Percentiles rank a stretch among this genome's conserved stretches.
Conservation (phyloP, 352 stramenopile genomes). For the Phytophthora meadii region DNA sequence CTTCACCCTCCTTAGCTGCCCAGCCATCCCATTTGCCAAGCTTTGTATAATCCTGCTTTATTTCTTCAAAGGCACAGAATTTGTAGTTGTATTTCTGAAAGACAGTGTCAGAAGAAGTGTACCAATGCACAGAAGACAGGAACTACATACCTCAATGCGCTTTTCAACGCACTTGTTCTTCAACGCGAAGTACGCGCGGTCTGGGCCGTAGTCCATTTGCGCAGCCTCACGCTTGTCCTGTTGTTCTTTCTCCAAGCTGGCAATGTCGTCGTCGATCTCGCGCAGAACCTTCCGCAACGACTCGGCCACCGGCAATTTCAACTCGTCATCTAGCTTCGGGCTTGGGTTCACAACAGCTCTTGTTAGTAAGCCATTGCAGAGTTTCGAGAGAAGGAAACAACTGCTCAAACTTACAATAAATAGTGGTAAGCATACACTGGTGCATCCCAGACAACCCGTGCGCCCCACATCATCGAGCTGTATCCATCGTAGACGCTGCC, state of each 20-base stretch:
- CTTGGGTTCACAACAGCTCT: constrained; percentile 35
- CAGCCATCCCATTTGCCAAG: constrained; percentile 83
- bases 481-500: constrained; percentile 62
- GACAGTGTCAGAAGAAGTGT: neutral
- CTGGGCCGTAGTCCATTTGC: constrained; percentile 68
- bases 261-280: constrained; percentile 74
- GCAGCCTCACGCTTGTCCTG: constrained; percentile 49
- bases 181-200: constrained; percentile 76
- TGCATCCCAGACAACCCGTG: constrained; percentile 69
- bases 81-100: constrained; percentile 90
- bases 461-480: constrained; percentile 51
- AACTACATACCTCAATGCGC: constrained; percentile 64
- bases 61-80: constrained; percentile 82
- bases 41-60: constrained; percentile 82
- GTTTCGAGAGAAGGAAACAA: neutral
- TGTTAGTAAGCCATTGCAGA: constrained; percentile 3
- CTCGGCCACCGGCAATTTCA: constrained; percentile 66
- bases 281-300: constrained; percentile 69
- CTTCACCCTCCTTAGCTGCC: constrained; percentile 20
- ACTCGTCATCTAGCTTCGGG: constrained; percentile 58
- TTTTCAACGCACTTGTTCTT: constrained; percentile 84
- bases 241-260: constrained; percentile 58
- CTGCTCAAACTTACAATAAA: constrained; percentile 65
- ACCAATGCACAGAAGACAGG: neutral
- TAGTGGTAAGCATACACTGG: constrained; percentile 75